These are phyloP conservation scores for Gloeopeniophorella convolvens DNA, from an alignment of 768 basidiomycete genomes.

Conservation along the genomic window DNA sequence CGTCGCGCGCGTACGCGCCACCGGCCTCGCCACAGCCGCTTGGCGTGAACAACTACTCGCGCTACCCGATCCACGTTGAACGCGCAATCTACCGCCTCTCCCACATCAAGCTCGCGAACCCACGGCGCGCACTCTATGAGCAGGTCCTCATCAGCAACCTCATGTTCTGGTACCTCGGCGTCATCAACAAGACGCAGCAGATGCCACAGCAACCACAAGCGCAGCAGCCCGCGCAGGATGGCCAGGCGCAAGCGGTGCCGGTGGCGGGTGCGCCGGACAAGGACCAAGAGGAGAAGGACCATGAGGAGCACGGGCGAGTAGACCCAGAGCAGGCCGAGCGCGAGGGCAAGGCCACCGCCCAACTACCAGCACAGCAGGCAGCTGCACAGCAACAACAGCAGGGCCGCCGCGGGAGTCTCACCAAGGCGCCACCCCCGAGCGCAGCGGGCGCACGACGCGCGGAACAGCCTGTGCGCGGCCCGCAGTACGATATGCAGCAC, in stretches of 20 bases:
- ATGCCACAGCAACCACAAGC: conserved; percentile 32
- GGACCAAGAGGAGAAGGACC: conserved; percentile 32
- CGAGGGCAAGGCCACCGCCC: conserved; percentile 39
- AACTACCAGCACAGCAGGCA: conserved; percentile 30
- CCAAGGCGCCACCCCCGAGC: conserved; percentile 50
- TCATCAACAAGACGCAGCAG: conserved; percentile 87
- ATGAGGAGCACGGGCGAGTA: conserved; percentile 33
- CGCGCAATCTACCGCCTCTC: conserved; percentile 95
- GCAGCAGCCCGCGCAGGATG: conserved; percentile 12
- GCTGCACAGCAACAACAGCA: conserved; percentile 38
- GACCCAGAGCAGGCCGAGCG: conserved; percentile 29
- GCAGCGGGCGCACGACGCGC: conserved; percentile 49
- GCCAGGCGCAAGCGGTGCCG: conserved; percentile 24
- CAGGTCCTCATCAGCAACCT: conserved; percentile 90
- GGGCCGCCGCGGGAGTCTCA: conserved; percentile 49
- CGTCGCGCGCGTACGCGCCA: conserved; percentile 57
- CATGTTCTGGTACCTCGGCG: conserved; percentile 99
- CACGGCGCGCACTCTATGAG: conserved; percentile 92
- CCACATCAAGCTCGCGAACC: conserved; percentile 98
- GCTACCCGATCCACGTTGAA: conserved; percentile 98
- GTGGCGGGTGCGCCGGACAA: conserved; percentile 12
- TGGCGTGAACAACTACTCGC: conserved; percentile 43
- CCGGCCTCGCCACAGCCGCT: conserved; percentile 52
- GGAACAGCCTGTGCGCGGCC: conserved; percentile 82
- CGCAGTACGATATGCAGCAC: conserved; percentile 93